Base-by-base conservation (phyloP, 202 grass and related monocot genomes). In the Tripidium arundinaceum region DNA sequence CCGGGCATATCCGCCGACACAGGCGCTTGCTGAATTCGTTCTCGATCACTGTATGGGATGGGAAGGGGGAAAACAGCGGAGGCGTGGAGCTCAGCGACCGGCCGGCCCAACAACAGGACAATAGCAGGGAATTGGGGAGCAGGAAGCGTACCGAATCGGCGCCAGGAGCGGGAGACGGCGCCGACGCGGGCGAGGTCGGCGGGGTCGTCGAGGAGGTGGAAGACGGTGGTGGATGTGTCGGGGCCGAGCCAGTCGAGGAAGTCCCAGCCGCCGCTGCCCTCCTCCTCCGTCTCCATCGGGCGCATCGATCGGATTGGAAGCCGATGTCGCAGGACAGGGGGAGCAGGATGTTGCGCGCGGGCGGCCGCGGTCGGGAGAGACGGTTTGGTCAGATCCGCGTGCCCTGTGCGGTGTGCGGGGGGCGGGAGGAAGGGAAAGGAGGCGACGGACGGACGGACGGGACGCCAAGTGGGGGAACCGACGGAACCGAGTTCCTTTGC, bases 81-180 rank as follows among this genome's bases (percentile, higher is more conserved):
- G 11, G 21, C 2, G 21, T 15, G 1, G 77, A 16, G 66, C 4
- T 75, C 29, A 67, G 34, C 61, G 33, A 63, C 50, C 73, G 16
- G 15, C n/a, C 55, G n/a, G n/a, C n/a, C n/a, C 21, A 18, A 38
- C 13, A 1, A 0, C 8, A 0, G 1, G 0, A 33, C 34, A 4
- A 21, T 7, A 26, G 0, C 2, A 10, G 12, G 33, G 37, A 62
- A 25, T 16, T 18, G 62, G 8, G 7, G 70, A 54, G 14, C 42
- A 15, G 45, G 45, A 22, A 22, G 54, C 26, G n/a, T 6, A 87
- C 87, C 88, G 81, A 93, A 95, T 61, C n/a, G 79, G 81, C 96
- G 88, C 96, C 92, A 98, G 33, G 96, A 91, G 73, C 74, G 84
- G 6, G 90, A 93, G 65, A 83, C 88, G 58, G 83, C 54, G 33